phyloP scores from a whole-genome alignment of 1,139 yeast genomes.

The Blastobotrys aristatus region DNA sequence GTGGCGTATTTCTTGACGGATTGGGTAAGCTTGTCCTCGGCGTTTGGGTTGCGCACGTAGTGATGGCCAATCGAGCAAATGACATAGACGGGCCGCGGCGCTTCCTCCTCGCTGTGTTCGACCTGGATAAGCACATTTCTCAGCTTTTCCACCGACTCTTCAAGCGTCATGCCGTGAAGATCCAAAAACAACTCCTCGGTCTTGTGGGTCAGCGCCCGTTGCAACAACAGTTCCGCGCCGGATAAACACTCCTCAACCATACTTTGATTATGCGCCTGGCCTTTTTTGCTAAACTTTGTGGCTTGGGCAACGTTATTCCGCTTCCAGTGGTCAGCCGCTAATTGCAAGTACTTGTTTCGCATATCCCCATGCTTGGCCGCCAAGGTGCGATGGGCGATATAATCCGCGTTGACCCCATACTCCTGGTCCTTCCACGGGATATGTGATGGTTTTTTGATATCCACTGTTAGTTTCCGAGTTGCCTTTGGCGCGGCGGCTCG shows the following conservation, averaged over 20 bases:
- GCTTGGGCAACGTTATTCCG: constrained; percentile 38
- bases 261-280: constrained; percentile 29
- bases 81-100: constrained; percentile 32
- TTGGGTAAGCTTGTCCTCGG: constrained; percentile 32
- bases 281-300: constrained; percentile 36
- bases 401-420: constrained; percentile 24
- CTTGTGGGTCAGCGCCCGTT: constrained; percentile 16
- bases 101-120: constrained; percentile 22
- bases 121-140: constrained; percentile 26
- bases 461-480: constrained; percentile 23
- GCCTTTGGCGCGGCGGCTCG: constrained; percentile 11
- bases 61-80: constrained; percentile 32
- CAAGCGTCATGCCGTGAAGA: constrained; percentile 38
- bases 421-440: constrained; percentile 36
- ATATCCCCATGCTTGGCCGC: constrained; percentile 31
- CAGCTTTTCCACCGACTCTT: constrained; percentile 35
- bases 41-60: constrained; percentile 21
- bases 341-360: constrained; percentile 37
- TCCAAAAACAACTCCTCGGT: constrained; percentile 35
- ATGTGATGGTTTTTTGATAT: constrained; percentile 28
- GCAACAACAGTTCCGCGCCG: constrained; percentile 29
- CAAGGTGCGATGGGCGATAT: constrained; percentile 25
- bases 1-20: constrained; percentile 32
- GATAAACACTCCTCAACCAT: constrained; percentile 27
- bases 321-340: constrained; percentile 38